Evolutionary conservation across 225 moss, liverwort and hornwort species (phyloP).

Genomic region (Anthoceros angustus): DNA sequence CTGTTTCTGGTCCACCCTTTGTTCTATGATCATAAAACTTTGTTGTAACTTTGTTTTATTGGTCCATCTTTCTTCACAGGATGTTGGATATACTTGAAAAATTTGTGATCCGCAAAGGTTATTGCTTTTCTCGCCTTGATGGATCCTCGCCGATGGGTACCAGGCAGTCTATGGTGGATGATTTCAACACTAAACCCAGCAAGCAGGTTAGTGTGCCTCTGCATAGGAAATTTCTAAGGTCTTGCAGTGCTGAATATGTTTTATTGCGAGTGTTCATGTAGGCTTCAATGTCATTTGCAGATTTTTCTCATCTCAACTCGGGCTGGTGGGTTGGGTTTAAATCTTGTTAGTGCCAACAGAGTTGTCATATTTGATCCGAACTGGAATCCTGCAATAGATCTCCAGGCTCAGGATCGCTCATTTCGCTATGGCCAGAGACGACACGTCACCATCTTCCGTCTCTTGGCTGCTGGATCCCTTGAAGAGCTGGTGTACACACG

Average conservation of each 20-base stretch:
- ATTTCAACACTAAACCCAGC: conserved; percentile 72
- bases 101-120: conserved; percentile 66
- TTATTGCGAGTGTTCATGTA: not conserved
- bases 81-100: conserved; percentile 88
- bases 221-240: not conserved
- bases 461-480: conserved; percentile 74
- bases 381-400: conserved; percentile 95
- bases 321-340: conserved; percentile 85
- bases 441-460: conserved; percentile 79
- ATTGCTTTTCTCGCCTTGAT: conserved; percentile 65
- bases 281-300: conserved; percentile 18
- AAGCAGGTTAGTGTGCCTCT: conserved; percentile 43
- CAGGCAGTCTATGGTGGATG: conserved; percentile 74
- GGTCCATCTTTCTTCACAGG: conserved; percentile 20
- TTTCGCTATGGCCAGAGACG: conserved; percentile 82
- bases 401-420: conserved; percentile 94
- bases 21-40: not conserved
- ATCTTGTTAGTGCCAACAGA: conserved; percentile 87
- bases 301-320: conserved; percentile 87
- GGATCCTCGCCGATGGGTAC: conserved; percentile 57
- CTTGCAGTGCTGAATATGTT: not conserved
- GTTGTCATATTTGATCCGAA: conserved; percentile 96
- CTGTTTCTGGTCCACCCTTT: not conserved
- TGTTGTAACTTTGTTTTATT: not conserved
- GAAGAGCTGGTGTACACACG: conserved; percentile 95